Evolutionary conservation across 331 rosid species (phyloP).

Genomic region (Malus hybrid): DNA sequence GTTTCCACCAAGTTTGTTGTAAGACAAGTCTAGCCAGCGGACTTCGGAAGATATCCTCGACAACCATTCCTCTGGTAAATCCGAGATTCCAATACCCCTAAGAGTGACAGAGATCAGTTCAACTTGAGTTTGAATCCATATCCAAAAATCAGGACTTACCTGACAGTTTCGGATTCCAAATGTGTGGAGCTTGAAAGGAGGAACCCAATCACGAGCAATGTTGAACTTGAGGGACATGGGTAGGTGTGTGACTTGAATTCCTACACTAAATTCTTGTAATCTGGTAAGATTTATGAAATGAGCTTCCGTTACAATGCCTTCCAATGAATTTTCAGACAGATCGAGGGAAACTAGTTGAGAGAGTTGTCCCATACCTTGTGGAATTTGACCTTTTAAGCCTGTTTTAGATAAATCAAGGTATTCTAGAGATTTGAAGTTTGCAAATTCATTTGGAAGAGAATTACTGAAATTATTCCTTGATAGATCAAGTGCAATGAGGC

Average conservation of each 20-base stretch:
- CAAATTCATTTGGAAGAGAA: neutral
- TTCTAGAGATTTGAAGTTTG: too few relatives aligned
- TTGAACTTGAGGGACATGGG: slow-evolving; percentile 5
- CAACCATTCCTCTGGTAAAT: slow-evolving; percentile 11
- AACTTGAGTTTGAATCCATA: slow-evolving; percentile 14
- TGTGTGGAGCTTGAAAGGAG: slow-evolving; percentile 6
- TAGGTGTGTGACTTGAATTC: neutral
- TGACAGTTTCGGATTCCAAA: neutral
- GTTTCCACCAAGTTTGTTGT: neutral
- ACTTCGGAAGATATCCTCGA: neutral
- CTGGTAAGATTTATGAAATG: neutral
- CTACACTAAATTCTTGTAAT: neutral
- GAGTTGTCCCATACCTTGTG: neutral
- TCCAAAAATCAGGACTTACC: slow-evolving; percentile 9
- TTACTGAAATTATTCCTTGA: fast-evolving
- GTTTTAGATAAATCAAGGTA: neutral
- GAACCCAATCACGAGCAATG: neutral
- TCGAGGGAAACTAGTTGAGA: neutral
- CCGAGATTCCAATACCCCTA: neutral
- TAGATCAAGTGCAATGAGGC: neutral
- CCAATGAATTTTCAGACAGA: neutral
- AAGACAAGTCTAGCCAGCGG: neutral
- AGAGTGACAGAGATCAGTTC: neutral
- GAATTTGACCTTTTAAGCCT: neutral
- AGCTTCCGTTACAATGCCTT: neutral